phyloP scores from a whole-genome alignment of 805 yeast genomes.

The Wickerhamiella spandovensis region DNA sequence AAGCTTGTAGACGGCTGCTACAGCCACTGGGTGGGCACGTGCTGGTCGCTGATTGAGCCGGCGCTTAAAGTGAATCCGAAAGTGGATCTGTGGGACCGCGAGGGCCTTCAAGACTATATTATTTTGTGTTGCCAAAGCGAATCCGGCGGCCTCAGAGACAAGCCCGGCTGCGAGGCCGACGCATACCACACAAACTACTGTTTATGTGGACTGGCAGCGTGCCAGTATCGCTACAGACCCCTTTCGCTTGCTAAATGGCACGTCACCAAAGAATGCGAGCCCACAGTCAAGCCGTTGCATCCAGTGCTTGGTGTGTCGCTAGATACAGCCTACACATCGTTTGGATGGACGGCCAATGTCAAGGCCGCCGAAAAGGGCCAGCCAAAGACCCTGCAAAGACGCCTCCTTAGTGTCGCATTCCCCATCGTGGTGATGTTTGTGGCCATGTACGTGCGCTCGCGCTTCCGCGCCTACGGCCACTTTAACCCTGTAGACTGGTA shows the following conservation, averaged over 20 bases:
- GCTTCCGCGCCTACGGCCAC: neutral
- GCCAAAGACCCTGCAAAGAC: neutral
- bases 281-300: conserved; percentile 27
- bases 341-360: neutral
- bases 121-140: conserved; percentile 60
- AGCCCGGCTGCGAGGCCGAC: conserved; percentile 72
- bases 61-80: conserved; percentile 26
- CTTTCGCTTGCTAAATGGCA: neutral
- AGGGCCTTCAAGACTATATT: conserved; percentile 48
- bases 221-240: conserved; percentile 32
- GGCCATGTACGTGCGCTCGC: neutral
- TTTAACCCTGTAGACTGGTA: neutral
- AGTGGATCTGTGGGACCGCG: conserved; percentile 33
- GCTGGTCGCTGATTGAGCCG: conserved; percentile 49
- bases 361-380: too few species aligned
- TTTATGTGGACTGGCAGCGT: conserved; percentile 55
- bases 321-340: conserved; percentile 25
- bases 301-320: conserved; percentile 49
- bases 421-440: neutral
- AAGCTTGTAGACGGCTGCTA: conserved; percentile 95
- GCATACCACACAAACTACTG: conserved; percentile 86
- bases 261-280: conserved; percentile 2
- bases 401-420: neutral
- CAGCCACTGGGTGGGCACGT: conserved; percentile 88
- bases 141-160: conserved; percentile 72